Conservation (phyloP, 2,329 filamentous ascomycete genomes). For the Aspergillus luchuensis region DNA sequence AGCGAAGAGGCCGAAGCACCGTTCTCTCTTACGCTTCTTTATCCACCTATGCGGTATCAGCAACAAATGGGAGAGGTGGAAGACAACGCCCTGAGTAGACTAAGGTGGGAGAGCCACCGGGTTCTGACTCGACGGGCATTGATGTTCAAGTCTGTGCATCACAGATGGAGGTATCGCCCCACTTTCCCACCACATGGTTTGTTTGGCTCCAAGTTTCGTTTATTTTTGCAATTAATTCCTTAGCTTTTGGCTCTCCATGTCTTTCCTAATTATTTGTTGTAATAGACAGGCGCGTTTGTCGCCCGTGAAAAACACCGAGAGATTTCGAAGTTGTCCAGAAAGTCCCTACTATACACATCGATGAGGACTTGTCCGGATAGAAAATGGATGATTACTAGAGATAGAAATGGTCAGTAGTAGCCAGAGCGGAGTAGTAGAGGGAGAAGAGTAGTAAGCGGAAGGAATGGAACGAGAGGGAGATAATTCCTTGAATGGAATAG, state of each 20-base stretch:
- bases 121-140: conserved; percentile 10
- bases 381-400: too few species aligned
- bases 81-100: neutral
- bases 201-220: conserved; percentile 2
- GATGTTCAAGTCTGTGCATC: conserved; percentile 16
- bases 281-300: neutral
- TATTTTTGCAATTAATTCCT: neutral
- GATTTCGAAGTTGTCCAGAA: too few species aligned
- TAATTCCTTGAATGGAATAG: neutral
- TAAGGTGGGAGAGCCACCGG: conserved; percentile 29
- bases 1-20: conserved; percentile 5
- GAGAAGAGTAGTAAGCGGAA: neutral
- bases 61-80: conserved; percentile 15
- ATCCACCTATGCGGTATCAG: conserved; percentile 16
- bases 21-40: conserved; percentile 17
- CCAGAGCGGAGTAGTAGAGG: neutral
- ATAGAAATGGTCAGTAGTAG: too few species aligned
- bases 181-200: conserved; percentile 25
- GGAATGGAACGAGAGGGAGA: neutral
- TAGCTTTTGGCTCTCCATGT: neutral
- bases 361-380: too few species aligned
- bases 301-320: too few species aligned
- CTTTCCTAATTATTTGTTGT: neutral
- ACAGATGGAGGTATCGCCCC: conserved; percentile 16
- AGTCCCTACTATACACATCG: too few species aligned